Evolutionary conservation across 2,329 filamentous ascomycete genomes (phyloP).

Genomic region (Acrocalymma vagum): DNA sequence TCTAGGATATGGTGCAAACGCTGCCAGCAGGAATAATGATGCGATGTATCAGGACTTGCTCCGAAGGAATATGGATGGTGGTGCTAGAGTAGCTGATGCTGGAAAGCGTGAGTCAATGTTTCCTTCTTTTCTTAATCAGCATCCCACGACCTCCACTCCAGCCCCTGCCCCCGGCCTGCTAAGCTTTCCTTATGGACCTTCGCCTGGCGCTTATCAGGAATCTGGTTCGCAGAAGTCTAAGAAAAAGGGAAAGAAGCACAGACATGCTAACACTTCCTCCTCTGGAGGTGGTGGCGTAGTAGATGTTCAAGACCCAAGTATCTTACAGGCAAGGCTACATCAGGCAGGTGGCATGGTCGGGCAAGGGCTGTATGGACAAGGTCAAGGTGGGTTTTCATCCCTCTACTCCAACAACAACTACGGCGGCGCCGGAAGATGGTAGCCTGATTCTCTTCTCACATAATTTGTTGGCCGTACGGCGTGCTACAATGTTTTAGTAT

Average conservation of each 20-base stretch:
- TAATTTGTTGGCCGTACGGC: conserved; percentile 34
- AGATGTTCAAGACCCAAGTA: conserved; percentile 99
- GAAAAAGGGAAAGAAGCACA: conserved; percentile 99
- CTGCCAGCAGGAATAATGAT: conserved; percentile 78
- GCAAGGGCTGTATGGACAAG: conserved; percentile 89
- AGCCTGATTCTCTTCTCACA: conserved; percentile 41
- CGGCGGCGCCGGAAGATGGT: conserved; percentile 49
- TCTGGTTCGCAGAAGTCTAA: conserved; percentile 92
- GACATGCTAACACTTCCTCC: conserved; percentile 99
- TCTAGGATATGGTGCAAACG: conserved; percentile 68
- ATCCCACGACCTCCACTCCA: conserved; percentile 81
- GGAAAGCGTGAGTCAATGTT: conserved; percentile 99
- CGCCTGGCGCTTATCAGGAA: conserved; percentile 88
- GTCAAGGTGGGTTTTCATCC: conserved; percentile 90
- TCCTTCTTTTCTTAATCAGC: conserved; percentile 90
- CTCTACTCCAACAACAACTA: conserved; percentile 75
- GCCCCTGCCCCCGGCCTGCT: conserved; percentile 91
- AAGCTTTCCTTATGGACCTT: conserved; percentile 89
- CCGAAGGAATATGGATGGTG: conserved; percentile 68
- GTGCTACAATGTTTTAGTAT: conserved; percentile 42
- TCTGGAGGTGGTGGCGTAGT: conserved; percentile 98
- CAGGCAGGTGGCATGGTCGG: conserved; percentile 82
- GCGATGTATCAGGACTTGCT: conserved; percentile 81
- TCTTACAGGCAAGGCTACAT: conserved; percentile 97
- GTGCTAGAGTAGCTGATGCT: conserved; percentile 79